Evolutionary conservation across 2,329 filamentous ascomycete species (phyloP), one percentile per base, ranked within the genome.

Genomic region (Truncatella angustata): DNA sequence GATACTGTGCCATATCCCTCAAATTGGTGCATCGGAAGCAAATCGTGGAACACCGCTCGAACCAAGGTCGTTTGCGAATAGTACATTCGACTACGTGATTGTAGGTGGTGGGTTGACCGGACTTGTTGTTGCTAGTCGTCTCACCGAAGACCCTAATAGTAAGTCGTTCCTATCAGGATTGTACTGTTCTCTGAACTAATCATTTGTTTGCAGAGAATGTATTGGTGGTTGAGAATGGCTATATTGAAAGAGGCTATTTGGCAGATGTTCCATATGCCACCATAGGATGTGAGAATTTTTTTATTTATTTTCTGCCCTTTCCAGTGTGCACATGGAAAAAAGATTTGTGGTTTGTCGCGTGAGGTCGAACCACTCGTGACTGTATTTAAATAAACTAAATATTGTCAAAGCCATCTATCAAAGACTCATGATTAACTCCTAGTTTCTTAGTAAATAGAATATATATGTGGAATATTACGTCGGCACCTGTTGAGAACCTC

Each of bases 61-160:
- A 4, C 21, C 16, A n/a, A 34, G 28, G 7, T 46, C 36, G 7
- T n/a, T 35, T 14, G 28, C 32, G 5, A 30, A 44, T 5, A 16
- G 11, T 21, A 46, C 37, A 14, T 57, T 56, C 16, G 49, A 57
- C 43, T 57, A 54, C 16, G 23, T 57, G 14, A 35, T 57, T 3
- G 47, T 56, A 6, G 56, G 56, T 10, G 56, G 56, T 42, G 56
- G 56, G 5, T 54, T 54, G 4, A 43, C 56, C 4, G 56, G 56
- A 12, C 46, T 54, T 5, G 54, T 55, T 4, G 49, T 55, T 5
- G 57, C 57, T 18, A 56, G 53, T n/a, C 51, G 55, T 10, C 44
- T 59, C 1, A 50, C 43, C 9, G 57, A 59, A n/a, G 50, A 56
- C 18, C 28, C 53, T 11, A 28, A 53, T 14, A 43, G 50, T 52